phyloP scores from a whole-genome alignment of 441 rosid genomes.

The Arabidopsis lyrata region DNA sequence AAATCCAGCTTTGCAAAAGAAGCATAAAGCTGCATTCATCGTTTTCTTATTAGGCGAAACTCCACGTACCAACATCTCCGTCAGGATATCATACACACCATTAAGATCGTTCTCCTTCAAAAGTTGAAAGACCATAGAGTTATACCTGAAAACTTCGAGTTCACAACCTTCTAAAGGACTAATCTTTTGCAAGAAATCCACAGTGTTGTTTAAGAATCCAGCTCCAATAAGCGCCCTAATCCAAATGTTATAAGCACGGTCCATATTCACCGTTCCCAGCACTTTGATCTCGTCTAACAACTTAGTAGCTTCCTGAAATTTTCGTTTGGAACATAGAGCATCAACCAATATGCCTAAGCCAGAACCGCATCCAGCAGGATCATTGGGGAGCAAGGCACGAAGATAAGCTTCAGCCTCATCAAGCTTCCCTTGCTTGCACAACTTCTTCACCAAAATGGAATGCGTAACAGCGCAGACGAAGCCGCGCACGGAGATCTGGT shows the following conservation, averaged over 20 bases:
- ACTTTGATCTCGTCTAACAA: constrained; percentile 63
- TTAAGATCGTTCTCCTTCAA: constrained; percentile 60
- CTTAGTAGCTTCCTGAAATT: constrained; percentile 55
- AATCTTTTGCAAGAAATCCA: constrained; percentile 63
- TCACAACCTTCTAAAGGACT: constrained; percentile 59
- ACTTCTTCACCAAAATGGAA: constrained; percentile 63
- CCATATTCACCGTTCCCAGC: constrained; percentile 50
- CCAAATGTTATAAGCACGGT: constrained; percentile 66
- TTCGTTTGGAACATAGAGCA: constrained; percentile 55
- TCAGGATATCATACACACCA: constrained; percentile 67
- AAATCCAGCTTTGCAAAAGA: constrained; percentile 88
- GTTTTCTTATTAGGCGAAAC: constrained; percentile 66
- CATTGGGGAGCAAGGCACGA: constrained; percentile 40
- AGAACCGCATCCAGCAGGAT: constrained; percentile 47
- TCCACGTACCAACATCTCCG: constrained; percentile 68
- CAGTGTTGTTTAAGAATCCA: constrained; percentile 59
- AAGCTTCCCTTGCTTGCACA: constrained; percentile 64
- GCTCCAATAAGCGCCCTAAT: constrained; percentile 56
- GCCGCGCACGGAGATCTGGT: constrained; percentile 66
- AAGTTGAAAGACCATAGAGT: constrained; percentile 62
- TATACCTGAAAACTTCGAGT: constrained; percentile 63
- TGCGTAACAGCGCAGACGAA: constrained; percentile 55
- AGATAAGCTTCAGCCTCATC: constrained; percentile 66
- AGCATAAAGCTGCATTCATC: constrained; percentile 74
- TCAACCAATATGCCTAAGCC: constrained; percentile 54